These are phyloP conservation scores for Boletus rufocinnamomeus DNA, from an alignment of 768 basidiomycete genomes.

Conservation along the genomic window DNA sequence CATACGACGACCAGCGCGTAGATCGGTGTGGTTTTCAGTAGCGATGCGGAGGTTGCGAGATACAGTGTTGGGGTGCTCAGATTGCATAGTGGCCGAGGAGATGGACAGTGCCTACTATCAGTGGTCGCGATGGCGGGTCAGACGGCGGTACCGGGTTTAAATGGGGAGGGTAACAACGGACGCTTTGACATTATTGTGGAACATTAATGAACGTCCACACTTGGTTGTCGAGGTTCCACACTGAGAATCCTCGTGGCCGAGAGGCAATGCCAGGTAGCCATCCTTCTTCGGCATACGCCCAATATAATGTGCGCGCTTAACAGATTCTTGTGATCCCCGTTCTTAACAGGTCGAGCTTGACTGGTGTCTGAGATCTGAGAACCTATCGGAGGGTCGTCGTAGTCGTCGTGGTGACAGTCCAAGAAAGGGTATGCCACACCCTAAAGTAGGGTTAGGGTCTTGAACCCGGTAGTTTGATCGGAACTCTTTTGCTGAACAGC, in stretches of 20 bases:
- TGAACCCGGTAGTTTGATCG: neutral
- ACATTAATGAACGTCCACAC: constrained; percentile 20
- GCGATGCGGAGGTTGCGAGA: constrained; percentile 11
- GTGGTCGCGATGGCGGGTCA: constrained; percentile 1
- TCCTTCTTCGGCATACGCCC: constrained; percentile 1
- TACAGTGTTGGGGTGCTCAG: constrained; percentile 1
- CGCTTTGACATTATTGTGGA: constrained; percentile 29
- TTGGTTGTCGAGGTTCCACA: constrained; percentile 21
- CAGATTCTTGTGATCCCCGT: neutral
- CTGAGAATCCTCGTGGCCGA: constrained; percentile 14
- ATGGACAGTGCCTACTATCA: constrained; percentile 1
- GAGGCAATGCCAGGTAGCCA: constrained; percentile 16
- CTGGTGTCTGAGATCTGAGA: neutral
- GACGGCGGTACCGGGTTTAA: constrained; percentile 17
- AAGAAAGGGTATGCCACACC: constrained; percentile 4
- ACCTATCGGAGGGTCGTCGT: neutral
- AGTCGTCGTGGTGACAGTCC: neutral
- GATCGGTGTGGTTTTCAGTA: constrained; percentile 1
- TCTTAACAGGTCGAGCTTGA: neutral
- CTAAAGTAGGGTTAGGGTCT: constrained; percentile 24
- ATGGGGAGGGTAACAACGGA: constrained; percentile 12
- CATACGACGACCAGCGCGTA: neutral
- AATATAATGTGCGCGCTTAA: neutral
- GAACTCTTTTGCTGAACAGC: neutral
- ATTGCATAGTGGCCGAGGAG: constrained; percentile 12